phyloP scores from a whole-genome alignment of 257 asterid genomes.

The Penstemon eatonii region DNA sequence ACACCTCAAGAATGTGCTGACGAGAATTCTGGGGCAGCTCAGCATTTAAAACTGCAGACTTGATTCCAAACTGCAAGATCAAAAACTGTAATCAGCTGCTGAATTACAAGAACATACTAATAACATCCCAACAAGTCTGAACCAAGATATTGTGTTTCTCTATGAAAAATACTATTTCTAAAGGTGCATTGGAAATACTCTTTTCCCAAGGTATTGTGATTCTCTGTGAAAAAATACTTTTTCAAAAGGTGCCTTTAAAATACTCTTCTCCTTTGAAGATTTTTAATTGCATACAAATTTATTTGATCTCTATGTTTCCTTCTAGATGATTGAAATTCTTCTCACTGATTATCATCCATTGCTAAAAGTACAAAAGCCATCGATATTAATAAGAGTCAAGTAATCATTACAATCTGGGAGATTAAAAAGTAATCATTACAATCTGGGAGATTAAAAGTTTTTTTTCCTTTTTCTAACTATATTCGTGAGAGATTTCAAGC shows the following conservation, averaged over 20 bases:
- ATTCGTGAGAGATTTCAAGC: background rate
- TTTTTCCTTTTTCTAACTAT: background rate
- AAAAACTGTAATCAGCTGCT: slow-evolving; percentile 27
- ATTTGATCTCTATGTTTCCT: too few species aligned
- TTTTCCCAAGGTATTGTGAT: too few species aligned
- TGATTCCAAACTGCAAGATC: slow-evolving; percentile 78
- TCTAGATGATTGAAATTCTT: background rate
- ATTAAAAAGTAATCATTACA: background rate
- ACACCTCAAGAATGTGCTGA: too few species aligned
- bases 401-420: too few species aligned
- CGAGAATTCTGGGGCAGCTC: slow-evolving; percentile 54
- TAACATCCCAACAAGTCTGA: slow-evolving; percentile 2
- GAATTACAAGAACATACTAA: background rate
- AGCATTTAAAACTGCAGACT: slow-evolving; percentile 89
- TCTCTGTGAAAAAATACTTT: too few species aligned
- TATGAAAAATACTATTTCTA: too few species aligned
- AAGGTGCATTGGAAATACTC: too few species aligned
- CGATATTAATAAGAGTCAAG: background rate
- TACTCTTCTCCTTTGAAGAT: background rate
- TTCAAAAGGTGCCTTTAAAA: too few species aligned
- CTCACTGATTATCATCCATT: background rate
- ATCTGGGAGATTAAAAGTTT: background rate
- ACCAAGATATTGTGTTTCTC: background rate
- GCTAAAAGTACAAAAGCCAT: background rate
- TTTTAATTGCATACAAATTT: too few species aligned